These are phyloP conservation scores for Pleurotus giganteus DNA, from an alignment of 768 basidiomycete genomes.

Conservation along the genomic window DNA sequence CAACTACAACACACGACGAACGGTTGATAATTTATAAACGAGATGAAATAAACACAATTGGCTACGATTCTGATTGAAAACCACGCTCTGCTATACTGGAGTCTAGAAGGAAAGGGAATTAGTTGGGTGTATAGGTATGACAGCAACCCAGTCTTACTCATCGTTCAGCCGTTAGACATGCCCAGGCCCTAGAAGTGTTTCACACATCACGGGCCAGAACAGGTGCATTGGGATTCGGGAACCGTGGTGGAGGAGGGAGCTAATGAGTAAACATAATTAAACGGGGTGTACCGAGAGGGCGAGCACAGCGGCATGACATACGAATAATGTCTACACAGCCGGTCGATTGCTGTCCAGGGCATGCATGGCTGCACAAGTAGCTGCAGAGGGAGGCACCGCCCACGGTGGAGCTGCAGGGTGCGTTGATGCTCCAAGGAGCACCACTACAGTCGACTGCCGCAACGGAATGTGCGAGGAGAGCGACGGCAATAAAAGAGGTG, in stretches of 20 bases:
- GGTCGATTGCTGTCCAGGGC: constrained; percentile 4
- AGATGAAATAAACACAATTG: too few species aligned
- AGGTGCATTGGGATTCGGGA: constrained; percentile 5
- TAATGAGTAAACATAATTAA: background rate
- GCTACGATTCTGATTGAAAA: too few species aligned
- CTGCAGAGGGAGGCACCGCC: constrained; percentile 1
- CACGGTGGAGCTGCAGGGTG: constrained; percentile 5
- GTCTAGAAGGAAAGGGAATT: too few species aligned
- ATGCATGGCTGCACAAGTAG: constrained; percentile 1
- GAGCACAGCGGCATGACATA: background rate
- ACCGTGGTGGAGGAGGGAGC: constrained; percentile 6
- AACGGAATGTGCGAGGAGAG: background rate
- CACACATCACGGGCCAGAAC: constrained; percentile 3
- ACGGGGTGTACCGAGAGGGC: background rate
- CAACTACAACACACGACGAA: too few species aligned
- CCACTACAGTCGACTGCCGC: constrained; percentile 1
- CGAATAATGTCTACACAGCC: constrained; percentile 5
- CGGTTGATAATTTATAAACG: too few species aligned
- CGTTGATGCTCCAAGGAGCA: constrained; percentile 5
- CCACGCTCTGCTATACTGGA: too few species aligned
- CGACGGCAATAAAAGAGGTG: background rate
- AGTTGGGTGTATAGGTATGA: too few species aligned
- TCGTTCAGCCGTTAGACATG: too few species aligned
- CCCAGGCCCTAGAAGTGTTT: too few species aligned
- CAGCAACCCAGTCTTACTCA: too few species aligned